Evolutionary conservation across 441 rosid genomes (phyloP).

Genomic region (Aleurites moluccanus): DNA sequence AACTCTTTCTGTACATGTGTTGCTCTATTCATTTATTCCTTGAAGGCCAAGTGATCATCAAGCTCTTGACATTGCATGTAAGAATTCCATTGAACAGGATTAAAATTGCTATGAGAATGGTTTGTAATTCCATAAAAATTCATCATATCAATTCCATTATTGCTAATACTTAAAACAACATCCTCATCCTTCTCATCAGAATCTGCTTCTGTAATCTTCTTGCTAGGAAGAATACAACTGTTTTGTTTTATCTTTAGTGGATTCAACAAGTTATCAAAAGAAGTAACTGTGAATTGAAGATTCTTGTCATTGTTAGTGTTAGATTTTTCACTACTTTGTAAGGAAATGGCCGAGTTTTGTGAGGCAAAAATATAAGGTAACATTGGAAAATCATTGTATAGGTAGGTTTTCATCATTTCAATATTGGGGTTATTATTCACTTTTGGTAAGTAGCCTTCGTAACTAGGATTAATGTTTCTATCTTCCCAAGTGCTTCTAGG

Average conservation of each 20-base stretch:
- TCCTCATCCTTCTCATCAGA: not conserved
- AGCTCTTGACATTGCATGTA: slow-evolving; percentile 31
- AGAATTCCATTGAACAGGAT: slow-evolving; percentile 27
- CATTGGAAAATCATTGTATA: slow-evolving; percentile 44
- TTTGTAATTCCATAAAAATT: slow-evolving; percentile 11
- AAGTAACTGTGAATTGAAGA: slow-evolving; percentile 23
- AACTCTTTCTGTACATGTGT: not conserved
- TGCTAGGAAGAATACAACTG: slow-evolving; percentile 16
- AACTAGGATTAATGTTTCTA: slow-evolving; percentile 14
- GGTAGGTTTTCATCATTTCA: slow-evolving; percentile 31
- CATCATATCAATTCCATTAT: slow-evolving; percentile 7
- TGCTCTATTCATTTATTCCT: slow-evolving; percentile 17
- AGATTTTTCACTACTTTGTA: slow-evolving; percentile 24
- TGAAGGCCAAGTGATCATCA: slow-evolving; percentile 25
- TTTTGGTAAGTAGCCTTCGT: slow-evolving; percentile 19
- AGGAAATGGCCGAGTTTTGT: slow-evolving; percentile 30
- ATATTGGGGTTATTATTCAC: slow-evolving; percentile 16
- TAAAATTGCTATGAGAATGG: slow-evolving; percentile 27
- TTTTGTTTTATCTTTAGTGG: slow-evolving; percentile 33
- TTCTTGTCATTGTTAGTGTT: slow-evolving; percentile 13
- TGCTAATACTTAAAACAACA: not conserved
- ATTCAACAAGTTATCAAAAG: slow-evolving; percentile 21
- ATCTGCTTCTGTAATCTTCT: slow-evolving; percentile 12
- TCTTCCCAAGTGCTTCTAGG: slow-evolving; percentile 28
- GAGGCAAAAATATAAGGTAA: slow-evolving; percentile 39